Evolutionary conservation across 768 basidiomycete genomes (phyloP), one percentile per base, ranked within the genome.

Genomic region (Tylopilus vinaceipallidus): DNA sequence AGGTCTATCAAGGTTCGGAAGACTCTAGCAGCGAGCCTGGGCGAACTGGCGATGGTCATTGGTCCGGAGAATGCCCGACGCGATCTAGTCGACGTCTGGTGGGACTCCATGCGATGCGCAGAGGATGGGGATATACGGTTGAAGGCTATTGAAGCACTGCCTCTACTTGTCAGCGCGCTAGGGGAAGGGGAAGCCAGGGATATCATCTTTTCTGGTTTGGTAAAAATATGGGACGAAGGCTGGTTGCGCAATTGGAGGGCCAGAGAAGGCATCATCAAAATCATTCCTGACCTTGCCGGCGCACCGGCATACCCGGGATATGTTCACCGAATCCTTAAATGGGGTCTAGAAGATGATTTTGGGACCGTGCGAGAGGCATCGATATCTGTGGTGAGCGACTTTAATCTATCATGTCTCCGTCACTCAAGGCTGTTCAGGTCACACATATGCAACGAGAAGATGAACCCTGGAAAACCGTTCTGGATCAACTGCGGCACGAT

Each of bases 1-100:
- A 73, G 72, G 16, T 75, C 77, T 8, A 64, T 73, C 34, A 84
- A 86, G 52, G 85, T 95, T 20, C 80, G 84, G 20, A 80, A 80
- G 42, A 90, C 91, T 13, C 75, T 95, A 37, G 90, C 93, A 3
- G 92, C 95, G 1, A 90, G 90, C 49, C 63, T 95, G 13, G 94
- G 94, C 43, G 93, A 94, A 66, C 70, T 98, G 40, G 93, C 93
- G 19, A 84, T 83, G 61, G 85, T 98, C 47, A 78, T 98, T 32
- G 91, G 91, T 0, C 73, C 77, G 26, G 81, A 84, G 29, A 74
- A 87, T 53, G 77, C 91, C 1, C 71, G 74, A 41, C 65, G 67
- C 35, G 91, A 94, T 64, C 72, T 98, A 36, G 59, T 94, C 44
- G 75, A 75, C 3, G 76, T 93, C 36, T 95, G 85, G 83, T 78